phyloP scores from a whole-genome alignment of 2,329 filamentous ascomycete genomes.

The Immersiporthe knoxdaviesiana region DNA sequence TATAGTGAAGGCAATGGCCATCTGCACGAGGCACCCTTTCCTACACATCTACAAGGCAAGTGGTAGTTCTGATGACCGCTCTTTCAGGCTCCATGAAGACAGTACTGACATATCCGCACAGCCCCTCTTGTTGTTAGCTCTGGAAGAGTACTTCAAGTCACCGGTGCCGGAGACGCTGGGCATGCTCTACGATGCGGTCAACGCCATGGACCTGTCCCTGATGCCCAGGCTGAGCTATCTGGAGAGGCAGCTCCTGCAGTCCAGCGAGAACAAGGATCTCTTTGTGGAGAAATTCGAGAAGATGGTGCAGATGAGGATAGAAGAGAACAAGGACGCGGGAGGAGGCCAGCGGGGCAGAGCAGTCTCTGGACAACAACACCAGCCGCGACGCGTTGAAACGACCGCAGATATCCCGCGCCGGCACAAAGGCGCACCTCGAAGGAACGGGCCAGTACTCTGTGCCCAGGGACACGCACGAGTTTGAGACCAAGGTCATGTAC shows the following conservation, averaged over 20 bases:
- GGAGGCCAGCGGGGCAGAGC: slow-evolving; percentile 21
- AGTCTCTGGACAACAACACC: slow-evolving; percentile 52
- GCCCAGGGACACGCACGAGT: slow-evolving; percentile 95
- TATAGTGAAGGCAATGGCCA: slow-evolving; percentile 97
- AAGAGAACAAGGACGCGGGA: slow-evolving; percentile 57
- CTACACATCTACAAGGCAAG: slow-evolving; percentile 92
- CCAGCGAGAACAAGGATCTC: slow-evolving; percentile 91
- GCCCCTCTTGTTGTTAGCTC: slow-evolving; percentile 84
- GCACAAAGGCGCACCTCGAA: slow-evolving; percentile 65
- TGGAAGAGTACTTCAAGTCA: slow-evolving; percentile 96
- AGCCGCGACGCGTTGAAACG: slow-evolving; percentile 51
- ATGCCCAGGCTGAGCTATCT: slow-evolving; percentile 84
- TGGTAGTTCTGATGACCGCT: neutral
- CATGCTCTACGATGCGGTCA: slow-evolving; percentile 88
- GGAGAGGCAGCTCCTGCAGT: slow-evolving; percentile 83
- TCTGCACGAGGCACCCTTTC: slow-evolving; percentile 96
- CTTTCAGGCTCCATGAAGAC: slow-evolving; percentile 25
- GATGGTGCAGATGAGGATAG: slow-evolving; percentile 83
- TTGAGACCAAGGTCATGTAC: slow-evolving; percentile 93
- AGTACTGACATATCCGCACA: slow-evolving; percentile 42
- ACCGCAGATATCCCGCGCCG: slow-evolving; percentile 60
- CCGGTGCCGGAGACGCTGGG: slow-evolving; percentile 87
- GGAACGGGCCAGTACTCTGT: slow-evolving; percentile 71
- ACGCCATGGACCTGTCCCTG: slow-evolving; percentile 93
- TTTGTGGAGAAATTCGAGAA: slow-evolving; percentile 97